A percentile compares a stretch with the other conserved stretches of the same genome.
phyloP scores from a whole-genome alignment of 2,329 filamentous ascomycete genomes.

The Stromatinia cepivora region DNA sequence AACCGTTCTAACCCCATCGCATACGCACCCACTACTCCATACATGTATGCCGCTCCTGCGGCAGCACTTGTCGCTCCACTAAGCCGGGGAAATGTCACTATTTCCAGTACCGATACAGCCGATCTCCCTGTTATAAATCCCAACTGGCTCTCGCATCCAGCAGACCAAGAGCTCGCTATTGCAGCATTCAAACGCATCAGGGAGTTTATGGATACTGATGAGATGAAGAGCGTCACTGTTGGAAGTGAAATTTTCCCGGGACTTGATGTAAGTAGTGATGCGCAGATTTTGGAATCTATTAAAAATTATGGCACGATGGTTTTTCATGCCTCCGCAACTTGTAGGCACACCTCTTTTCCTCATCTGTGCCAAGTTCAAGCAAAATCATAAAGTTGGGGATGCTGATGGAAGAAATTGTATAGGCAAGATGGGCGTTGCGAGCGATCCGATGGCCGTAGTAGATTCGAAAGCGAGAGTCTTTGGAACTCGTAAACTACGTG shows the following conservation, averaged over 20 bases:
- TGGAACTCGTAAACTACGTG: conserved; percentile 26
- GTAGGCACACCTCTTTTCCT: too few relatives aligned
- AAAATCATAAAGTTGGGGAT: too few relatives aligned
- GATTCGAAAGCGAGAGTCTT: conserved; percentile 30
- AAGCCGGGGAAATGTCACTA: conserved; percentile 42
- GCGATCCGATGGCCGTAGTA: conserved; percentile 41
- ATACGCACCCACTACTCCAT: not conserved
- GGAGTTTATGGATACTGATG: conserved; percentile 26
- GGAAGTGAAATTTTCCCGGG: conserved; percentile 2
- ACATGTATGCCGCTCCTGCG: conserved; percentile 10
- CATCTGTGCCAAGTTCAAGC: too few relatives aligned
- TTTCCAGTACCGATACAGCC: conserved; percentile 40
- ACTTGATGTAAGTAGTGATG: conserved; percentile 23
- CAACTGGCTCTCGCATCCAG: conserved; percentile 47
- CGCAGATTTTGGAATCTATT: conserved; percentile 27
- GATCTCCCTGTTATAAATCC: conserved; percentile 45
- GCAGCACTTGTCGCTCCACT: conserved; percentile 43
- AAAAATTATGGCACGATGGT: conserved; percentile 17
- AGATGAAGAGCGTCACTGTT: not conserved
- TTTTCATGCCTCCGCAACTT: conserved; percentile 1
- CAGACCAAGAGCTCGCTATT: conserved; percentile 48
- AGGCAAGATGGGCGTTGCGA: conserved; percentile 49
- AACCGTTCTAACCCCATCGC: not conserved
- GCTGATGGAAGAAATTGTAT: too few relatives aligned
- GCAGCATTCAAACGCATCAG: conserved; percentile 47